Conservation (phyloP, 805 yeast genomes). For the Hanseniaspora lindneri region DNA sequence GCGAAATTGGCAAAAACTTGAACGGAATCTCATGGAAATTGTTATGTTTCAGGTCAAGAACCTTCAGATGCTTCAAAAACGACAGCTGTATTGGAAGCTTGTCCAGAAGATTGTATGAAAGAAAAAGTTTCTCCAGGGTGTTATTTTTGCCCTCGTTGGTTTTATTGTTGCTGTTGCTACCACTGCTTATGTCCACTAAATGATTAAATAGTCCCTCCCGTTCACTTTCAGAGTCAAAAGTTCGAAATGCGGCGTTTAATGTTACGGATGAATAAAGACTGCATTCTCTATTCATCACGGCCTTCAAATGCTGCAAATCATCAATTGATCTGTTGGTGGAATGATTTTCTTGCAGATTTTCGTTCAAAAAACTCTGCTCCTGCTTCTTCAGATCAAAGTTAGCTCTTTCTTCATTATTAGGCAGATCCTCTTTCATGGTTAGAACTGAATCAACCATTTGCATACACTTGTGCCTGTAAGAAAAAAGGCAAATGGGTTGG, state of each 20-base stretch:
- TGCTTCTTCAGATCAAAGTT: too few species aligned
- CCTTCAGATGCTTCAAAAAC: conserved; percentile 37
- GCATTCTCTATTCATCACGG: conserved; percentile 13
- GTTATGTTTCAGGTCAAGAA: conserved; percentile 57
- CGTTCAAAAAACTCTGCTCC: too few species aligned
- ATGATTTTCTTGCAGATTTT: too few species aligned
- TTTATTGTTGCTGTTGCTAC: not conserved
- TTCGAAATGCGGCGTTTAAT: conserved; percentile 1
- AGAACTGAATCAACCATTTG: too few species aligned
- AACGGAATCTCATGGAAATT: conserved; percentile 42
- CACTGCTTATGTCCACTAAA: conserved; percentile 1
- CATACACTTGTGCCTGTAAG: too few species aligned
- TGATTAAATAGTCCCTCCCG: conserved; percentile 2
- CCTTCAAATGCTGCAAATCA: not conserved
- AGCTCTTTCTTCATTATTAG: too few species aligned
- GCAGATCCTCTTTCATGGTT: too few species aligned
- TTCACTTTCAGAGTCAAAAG: not conserved
- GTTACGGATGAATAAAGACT: conserved; percentile 5
- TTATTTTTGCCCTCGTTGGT: conserved; percentile 16
- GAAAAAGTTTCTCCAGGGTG: conserved; percentile 39
- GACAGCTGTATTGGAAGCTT: conserved; percentile 39
- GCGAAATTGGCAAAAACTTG: conserved; percentile 23
- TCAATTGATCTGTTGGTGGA: not conserved
- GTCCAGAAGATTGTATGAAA: conserved; percentile 41
- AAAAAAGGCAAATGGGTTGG: too few species aligned